phyloP scores from a whole-genome alignment of 202 grass and related monocot species.

The Schoenoplectus triqueter region DNA sequence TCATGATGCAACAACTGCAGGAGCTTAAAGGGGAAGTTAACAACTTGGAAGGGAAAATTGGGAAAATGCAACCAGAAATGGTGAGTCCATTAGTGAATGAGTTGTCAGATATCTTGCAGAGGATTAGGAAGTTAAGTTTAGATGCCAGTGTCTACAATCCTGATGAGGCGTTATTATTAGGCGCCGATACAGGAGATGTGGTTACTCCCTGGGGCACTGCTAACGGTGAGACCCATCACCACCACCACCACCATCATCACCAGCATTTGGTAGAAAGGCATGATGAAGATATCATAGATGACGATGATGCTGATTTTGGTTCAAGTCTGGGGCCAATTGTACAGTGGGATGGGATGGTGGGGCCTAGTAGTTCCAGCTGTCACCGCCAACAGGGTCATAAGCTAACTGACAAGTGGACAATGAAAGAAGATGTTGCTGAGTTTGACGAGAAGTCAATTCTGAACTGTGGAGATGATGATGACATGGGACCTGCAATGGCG shows the following conservation, averaged over 20 bases:
- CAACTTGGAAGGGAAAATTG: slow-evolving; percentile 68
- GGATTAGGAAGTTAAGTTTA: slow-evolving; percentile 76
- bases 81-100: slow-evolving; percentile 60
- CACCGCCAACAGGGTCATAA: slow-evolving; percentile 72
- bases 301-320: slow-evolving; percentile 84
- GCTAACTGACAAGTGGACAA: slow-evolving; percentile 81
- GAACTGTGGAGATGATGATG: slow-evolving; percentile 76
- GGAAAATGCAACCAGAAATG: slow-evolving; percentile 70
- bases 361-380: slow-evolving; percentile 74
- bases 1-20: slow-evolving; percentile 69
- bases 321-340: slow-evolving; percentile 82
- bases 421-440: slow-evolving; percentile 80
- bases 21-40: slow-evolving; percentile 66
- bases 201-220: slow-evolving; percentile 58
- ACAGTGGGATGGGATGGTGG: slow-evolving; percentile 82
- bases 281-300: slow-evolving; percentile 91
- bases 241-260: slow-evolving; percentile 45
- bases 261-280: slow-evolving; percentile 63
- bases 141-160: slow-evolving; percentile 54
- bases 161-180: slow-evolving; percentile 62
- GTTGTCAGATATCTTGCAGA: slow-evolving; percentile 71
- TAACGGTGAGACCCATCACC: background rate
- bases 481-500: slow-evolving; percentile 33
- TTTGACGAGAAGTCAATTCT: slow-evolving; percentile 95
- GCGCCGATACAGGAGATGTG: slow-evolving; percentile 51